Evolutionary conservation across 495 filamentous ascomycete genomes (phyloP), one percentile per base, ranked within the genome.

Genomic region (Polyplosphaeria fusca): DNA sequence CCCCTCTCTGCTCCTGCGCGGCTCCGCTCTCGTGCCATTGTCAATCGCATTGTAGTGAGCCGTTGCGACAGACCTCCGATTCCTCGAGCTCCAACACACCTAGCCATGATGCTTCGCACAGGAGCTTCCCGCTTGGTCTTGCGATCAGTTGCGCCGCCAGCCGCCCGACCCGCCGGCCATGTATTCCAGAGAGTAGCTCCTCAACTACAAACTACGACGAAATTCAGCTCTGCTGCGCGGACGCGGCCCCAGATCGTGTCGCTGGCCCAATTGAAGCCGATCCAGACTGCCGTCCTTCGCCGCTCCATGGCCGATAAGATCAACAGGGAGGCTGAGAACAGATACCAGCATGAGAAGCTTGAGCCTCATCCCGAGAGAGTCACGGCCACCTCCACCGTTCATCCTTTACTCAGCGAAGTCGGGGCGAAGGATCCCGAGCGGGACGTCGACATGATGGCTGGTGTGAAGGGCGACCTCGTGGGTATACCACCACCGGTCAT

Each of bases 381-480:
- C 9, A 76, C 81, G 1, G 69, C 68, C n/a, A 72, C 64, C 2
- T 88, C 85, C 0, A 77, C 68, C 11, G 73, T 82, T 22, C 81
- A 79, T 46, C 75, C 76, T 43, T 66, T 85, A 2, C 73, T 85
- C 14, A 74, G 80, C 30, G 69, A 75, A 50, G 57, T 76, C 55
- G 74, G 60, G 24, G 60, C 57, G 14, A 66, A 61, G 26, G 60
- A 60, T 7, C 37, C 59, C 45, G 26, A 43, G 30, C 46, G 59
- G 5, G 64, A 70, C 5, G 53, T 63, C 13, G 82, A 90, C 47
- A 84, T 92, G 74, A 72, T 83, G 68, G 77, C 77, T 43, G 86
- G 83, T 32, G 72, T 96, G 40, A 85, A 78, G 66, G 64, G 76
- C 20, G 92, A 97, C 69, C 47, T 93, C 55, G 91, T 93, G 82